phyloP scores from a whole-genome alignment of 768 basidiomycete genomes.

The Mycena olivaceomarginata region DNA sequence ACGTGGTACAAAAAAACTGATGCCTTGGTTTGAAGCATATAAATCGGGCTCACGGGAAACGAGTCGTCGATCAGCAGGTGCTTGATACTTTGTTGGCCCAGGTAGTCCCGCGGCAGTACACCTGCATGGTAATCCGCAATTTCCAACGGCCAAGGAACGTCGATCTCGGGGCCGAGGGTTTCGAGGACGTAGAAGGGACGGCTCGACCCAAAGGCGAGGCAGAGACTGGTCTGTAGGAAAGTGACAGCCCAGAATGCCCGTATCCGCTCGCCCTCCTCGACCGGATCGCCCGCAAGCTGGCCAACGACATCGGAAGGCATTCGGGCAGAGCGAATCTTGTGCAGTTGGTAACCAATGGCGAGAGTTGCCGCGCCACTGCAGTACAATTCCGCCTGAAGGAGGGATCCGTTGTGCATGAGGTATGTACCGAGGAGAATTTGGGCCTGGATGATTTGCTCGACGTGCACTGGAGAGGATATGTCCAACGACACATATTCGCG shows the following conservation, averaged over 20 bases:
- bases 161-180: slow-evolving; percentile 33
- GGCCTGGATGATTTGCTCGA: slow-evolving; percentile 41
- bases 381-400: slow-evolving; percentile 36
- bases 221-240: slow-evolving; percentile 30
- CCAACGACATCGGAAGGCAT: not conserved
- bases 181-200: slow-evolving; percentile 35
- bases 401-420: slow-evolving; percentile 27
- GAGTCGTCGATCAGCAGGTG: slow-evolving; percentile 19
- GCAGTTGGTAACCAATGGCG: slow-evolving; percentile 18
- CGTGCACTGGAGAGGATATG: slow-evolving; percentile 5
- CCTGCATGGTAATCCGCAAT: slow-evolving; percentile 28
- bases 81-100: slow-evolving; percentile 25
- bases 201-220: slow-evolving; percentile 13
- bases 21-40: slow-evolving; percentile 34
- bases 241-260: slow-evolving; percentile 45
- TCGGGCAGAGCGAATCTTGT: slow-evolving; percentile 32
- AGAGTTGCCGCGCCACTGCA: slow-evolving; percentile 35
- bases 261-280: slow-evolving; percentile 45
- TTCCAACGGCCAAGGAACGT: slow-evolving; percentile 46
- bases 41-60: slow-evolving; percentile 5
- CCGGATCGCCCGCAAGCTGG: slow-evolving; percentile 22
- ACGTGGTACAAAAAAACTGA: slow-evolving; percentile 29
- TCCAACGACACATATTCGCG: slow-evolving; percentile 26
- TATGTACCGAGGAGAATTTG: slow-evolving; percentile 38
- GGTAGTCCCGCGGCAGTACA: slow-evolving; percentile 2